Evolutionary conservation across 2,329 filamentous ascomycete genomes (phyloP).

Genomic region (Fusarium decemcellulare): DNA sequence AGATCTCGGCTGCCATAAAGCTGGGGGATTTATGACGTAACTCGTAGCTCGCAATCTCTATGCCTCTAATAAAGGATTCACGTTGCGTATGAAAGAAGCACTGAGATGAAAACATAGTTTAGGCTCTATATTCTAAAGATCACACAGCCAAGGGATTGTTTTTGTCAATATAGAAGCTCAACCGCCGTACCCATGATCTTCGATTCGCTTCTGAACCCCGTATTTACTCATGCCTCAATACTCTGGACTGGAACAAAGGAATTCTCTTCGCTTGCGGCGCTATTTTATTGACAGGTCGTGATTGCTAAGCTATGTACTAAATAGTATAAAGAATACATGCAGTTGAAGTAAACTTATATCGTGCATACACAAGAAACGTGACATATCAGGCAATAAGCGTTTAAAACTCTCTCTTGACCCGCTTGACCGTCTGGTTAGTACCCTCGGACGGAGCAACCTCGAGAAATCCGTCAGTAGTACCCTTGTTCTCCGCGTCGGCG

Average conservation of each 20-base stretch:
- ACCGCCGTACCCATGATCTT: too few species aligned
- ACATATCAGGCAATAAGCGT: neutral
- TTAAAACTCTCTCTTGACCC: slow-evolving; percentile 1
- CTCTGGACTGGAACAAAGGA: too few species aligned
- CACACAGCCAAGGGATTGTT: too few species aligned
- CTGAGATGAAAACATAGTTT: too few species aligned
- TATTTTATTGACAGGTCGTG: too few species aligned
- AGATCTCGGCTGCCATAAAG: neutral
- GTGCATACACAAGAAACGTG: neutral
- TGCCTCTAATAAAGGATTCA: neutral
- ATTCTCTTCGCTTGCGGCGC: too few species aligned
- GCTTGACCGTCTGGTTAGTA: neutral
- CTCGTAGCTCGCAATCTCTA: neutral
- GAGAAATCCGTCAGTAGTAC: neutral
- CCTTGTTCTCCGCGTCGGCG: slow-evolving; percentile 1
- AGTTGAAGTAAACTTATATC: neutral
- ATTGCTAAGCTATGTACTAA: too few species aligned
- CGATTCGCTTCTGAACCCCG: too few species aligned
- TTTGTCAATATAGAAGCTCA: too few species aligned
- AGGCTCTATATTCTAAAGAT: too few species aligned
- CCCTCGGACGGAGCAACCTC: neutral
- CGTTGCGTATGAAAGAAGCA: neutral
- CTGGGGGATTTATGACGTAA: neutral
- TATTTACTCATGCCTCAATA: too few species aligned
- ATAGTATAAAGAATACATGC: neutral